Evolutionary conservation across 2,329 filamentous ascomycete species (phyloP).

Genomic region (Cladosporium sp.): DNA sequence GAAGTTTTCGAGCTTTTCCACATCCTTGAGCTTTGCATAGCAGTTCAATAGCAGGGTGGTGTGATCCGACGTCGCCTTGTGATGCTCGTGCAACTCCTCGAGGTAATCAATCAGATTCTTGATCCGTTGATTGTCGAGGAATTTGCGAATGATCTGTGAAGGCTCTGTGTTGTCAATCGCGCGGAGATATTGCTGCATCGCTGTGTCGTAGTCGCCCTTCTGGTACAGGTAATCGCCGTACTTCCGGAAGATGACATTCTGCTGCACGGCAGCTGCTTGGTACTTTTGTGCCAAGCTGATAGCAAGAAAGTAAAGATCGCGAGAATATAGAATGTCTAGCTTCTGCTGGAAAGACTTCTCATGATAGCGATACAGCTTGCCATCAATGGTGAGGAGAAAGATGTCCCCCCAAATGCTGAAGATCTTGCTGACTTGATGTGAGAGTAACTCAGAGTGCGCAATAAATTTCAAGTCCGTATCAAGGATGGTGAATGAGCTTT

Average conservation of each 20-base stretch:
- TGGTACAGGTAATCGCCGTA: constrained; percentile 95
- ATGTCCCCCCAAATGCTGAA: constrained; percentile 89
- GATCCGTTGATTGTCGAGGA: constrained; percentile 93
- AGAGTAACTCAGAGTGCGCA: constrained; percentile 80
- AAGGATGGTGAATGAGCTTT: constrained; percentile 84
- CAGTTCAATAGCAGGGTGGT: constrained; percentile 94
- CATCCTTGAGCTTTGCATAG: constrained; percentile 96
- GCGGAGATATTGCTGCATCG: constrained; percentile 98
- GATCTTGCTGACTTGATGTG: constrained; percentile 73
- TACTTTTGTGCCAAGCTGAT: constrained; percentile 91
- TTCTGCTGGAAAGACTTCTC: constrained; percentile 89
- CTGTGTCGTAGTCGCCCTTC: constrained; percentile 91
- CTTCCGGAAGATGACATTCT: constrained; percentile 86
- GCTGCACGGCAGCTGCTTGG: constrained; percentile 72
- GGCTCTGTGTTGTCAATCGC: constrained; percentile 96
- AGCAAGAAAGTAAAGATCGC: constrained; percentile 86
- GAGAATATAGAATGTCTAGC: constrained; percentile 87
- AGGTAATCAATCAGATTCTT: constrained; percentile 97
- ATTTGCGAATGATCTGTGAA: constrained; percentile 95
- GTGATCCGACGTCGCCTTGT: constrained; percentile 90
- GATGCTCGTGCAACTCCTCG: constrained; percentile 91
- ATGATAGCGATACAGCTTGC: constrained; percentile 85
- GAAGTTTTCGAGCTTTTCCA: constrained; percentile 91
- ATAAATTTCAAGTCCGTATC: constrained; percentile 88
- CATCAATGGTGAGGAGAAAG: constrained; percentile 85